phyloP scores from a whole-genome alignment of 768 basidiomycete genomes.

The Leccinum broughii region DNA sequence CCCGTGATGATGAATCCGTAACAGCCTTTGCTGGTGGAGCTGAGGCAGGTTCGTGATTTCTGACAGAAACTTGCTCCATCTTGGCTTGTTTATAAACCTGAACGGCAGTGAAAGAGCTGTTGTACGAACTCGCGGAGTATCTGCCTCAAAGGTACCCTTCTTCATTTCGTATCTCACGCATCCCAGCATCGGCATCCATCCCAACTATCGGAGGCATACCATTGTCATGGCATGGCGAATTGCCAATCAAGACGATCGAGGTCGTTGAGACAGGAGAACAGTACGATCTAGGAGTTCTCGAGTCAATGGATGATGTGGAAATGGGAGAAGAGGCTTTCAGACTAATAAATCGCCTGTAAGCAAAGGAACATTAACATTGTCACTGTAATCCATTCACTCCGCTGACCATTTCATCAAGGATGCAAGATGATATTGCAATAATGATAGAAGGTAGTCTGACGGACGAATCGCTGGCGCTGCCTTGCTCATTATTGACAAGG shows the following conservation, averaged over 20 bases:
- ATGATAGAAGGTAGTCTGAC: conserved; percentile 55
- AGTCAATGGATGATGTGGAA: conserved; percentile 22
- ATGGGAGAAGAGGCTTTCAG: conserved; percentile 58
- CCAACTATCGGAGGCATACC: conserved; percentile 28
- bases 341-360: conserved; percentile 63
- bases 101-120: conserved; percentile 57
- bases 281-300: conserved; percentile 48
- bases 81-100: background rate
- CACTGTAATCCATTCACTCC: background rate
- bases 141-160: conserved; percentile 64
- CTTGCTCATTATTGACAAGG: conserved; percentile 39
- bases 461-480: background rate
- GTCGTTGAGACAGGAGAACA: conserved; percentile 52
- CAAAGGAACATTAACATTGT: conserved; percentile 6
- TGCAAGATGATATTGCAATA: conserved; percentile 59
- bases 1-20: conserved; percentile 43
- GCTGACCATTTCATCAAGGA: conserved; percentile 29
- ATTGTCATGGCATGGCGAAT: conserved; percentile 42
- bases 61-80: background rate
- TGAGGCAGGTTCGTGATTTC: conserved; percentile 29
- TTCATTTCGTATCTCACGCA: conserved; percentile 55
- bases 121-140: conserved; percentile 71
- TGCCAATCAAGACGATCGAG: conserved; percentile 54
- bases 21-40: conserved; percentile 30
- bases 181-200: conserved; percentile 8